Conservation (phyloP, 148 eudicot genomes). For the Camellia sinensis region DNA sequence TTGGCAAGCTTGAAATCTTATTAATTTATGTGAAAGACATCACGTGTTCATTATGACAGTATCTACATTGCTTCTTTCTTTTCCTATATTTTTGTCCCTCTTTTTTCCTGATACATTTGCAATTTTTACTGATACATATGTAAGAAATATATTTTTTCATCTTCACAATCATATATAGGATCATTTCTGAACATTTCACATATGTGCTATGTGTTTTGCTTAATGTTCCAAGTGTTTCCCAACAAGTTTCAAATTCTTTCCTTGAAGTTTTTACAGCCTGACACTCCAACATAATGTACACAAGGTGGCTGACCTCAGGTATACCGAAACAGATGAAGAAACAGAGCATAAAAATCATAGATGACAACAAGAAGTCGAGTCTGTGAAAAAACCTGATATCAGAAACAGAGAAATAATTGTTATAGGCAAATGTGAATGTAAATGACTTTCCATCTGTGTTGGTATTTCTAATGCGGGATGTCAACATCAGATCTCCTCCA, state of each 20-base stretch:
- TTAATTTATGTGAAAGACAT: too few relatives aligned
- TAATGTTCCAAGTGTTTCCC: not conserved
- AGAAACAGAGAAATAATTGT: conserved; percentile 75
- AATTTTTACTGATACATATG: not conserved
- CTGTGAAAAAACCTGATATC: conserved; percentile 56
- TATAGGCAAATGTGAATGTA: conserved; percentile 77
- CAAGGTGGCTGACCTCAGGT: too few relatives aligned
- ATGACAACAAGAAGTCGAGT: not conserved
- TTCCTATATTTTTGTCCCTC: not conserved
- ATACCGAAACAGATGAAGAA: too few relatives aligned
- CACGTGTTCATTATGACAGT: too few relatives aligned
- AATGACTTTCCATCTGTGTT: conserved; percentile 77
- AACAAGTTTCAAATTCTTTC: not conserved
- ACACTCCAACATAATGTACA: not conserved
- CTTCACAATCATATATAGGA: not conserved
- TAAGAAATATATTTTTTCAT: too few relatives aligned
- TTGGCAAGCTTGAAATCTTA: too few relatives aligned
- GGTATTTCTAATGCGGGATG: conserved; percentile 75
- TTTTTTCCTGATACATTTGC: too few relatives aligned
- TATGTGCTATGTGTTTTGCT: too few relatives aligned
- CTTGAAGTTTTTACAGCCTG: not conserved
- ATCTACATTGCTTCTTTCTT: too few relatives aligned
- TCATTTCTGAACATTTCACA: not conserved
- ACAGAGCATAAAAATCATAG: not conserved
- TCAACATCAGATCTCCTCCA: conserved; percentile 79